Conservation (phyloP, 768 basidiomycete genomes). For the Lactifluus echinatus region DNA sequence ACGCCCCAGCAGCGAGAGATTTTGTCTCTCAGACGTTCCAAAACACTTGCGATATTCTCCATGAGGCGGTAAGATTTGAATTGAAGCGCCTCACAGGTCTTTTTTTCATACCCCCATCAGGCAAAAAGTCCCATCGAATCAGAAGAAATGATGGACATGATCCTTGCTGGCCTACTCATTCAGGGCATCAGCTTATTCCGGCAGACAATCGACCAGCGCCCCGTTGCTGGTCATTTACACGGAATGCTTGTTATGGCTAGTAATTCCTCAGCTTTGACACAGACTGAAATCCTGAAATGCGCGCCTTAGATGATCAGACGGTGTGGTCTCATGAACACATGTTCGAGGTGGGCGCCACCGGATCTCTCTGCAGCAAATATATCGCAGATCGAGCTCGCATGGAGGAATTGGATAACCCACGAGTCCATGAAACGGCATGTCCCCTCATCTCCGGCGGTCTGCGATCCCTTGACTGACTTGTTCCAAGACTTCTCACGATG, state of each 20-base stretch:
- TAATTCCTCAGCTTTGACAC: conserved; percentile 1
- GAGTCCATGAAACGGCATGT: conserved; percentile 45
- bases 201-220: conserved; percentile 36
- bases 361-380: conserved; percentile 25
- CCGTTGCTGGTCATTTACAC: conserved; percentile 39
- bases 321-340: conserved; percentile 33
- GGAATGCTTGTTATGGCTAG: conserved; percentile 45
- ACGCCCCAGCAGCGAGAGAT: conserved; percentile 33
- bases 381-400: conserved; percentile 32
- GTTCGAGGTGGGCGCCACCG: conserved; percentile 34
- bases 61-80: conserved; percentile 40
- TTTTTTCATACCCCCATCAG: conserved; percentile 4
- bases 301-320: conserved; percentile 25
- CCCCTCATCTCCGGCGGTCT: neutral
- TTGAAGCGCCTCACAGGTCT: neutral
- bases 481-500: conserved; percentile 22
- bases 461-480: neutral
- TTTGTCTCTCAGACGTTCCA: conserved; percentile 38
- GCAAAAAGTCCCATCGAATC: conserved; percentile 11
- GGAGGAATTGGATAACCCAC: conserved; percentile 43
- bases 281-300: neutral
- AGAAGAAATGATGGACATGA: conserved; percentile 25
- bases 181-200: conserved; percentile 45
- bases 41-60: conserved; percentile 36
- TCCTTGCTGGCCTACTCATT: conserved; percentile 37